These are phyloP conservation scores for Haplosporangium sp. DNA, from an alignment of 371 early-diverging fungal genomes.

Conservation along the genomic window DNA sequence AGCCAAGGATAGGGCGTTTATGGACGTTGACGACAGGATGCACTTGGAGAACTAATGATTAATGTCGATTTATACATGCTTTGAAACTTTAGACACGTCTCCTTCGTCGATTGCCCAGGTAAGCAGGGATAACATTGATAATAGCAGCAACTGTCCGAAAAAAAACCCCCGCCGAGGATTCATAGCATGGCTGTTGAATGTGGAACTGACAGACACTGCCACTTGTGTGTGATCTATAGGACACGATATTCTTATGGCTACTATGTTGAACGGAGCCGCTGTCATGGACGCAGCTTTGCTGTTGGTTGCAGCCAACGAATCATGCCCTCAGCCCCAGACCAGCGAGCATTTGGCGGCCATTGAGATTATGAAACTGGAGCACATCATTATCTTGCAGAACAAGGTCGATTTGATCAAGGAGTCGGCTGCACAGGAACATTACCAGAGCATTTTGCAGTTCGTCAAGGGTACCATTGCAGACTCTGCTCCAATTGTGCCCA, in stretches of 20 bases:
- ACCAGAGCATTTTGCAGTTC: constrained; percentile 96
- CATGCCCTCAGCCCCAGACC: constrained; percentile 99
- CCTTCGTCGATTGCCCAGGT: constrained; percentile 99
- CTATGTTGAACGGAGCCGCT: constrained; percentile 99
- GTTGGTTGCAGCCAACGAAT: constrained; percentile 99
- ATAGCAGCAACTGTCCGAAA: not conserved
- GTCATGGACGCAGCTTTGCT: constrained; percentile 99
- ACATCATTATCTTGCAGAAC: constrained; percentile 99
- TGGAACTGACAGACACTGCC: not conserved
- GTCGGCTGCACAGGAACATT: constrained; percentile 94
- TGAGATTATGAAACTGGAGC: constrained; percentile 99
- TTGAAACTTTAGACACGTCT: constrained; percentile 86
- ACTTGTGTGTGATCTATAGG: constrained; percentile 17
- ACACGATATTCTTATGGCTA: constrained; percentile 99
- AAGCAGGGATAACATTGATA: not conserved
- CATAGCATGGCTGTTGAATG: not conserved
- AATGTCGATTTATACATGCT: not conserved
- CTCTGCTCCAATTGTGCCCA: constrained; percentile 98
- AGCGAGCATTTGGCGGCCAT: constrained; percentile 99
- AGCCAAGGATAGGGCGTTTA: no score
- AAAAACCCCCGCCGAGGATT: not conserved
- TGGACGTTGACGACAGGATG: no score
- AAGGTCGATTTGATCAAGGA: constrained; percentile 99
- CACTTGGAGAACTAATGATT: no score
- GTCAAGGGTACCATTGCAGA: constrained; percentile 97